These are phyloP conservation scores for Prunus dulcis DNA, from an alignment of 306 rosid genomes.

Conservation along the genomic window DNA sequence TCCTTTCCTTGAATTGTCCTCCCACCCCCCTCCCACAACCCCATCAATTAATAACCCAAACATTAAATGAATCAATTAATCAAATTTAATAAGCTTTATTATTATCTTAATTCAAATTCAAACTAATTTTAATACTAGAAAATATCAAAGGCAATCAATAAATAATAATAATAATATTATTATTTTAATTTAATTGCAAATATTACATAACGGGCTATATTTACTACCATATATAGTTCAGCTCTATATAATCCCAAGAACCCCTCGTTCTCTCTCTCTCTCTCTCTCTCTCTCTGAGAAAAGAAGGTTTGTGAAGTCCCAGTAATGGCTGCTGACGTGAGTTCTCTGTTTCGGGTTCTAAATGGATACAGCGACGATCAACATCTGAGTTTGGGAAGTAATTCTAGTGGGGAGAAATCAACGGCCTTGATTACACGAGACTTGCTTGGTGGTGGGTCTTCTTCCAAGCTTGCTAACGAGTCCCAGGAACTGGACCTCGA, in stretches of 20 bases:
- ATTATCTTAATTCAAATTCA: slow-evolving; percentile 23
- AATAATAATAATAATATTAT: not conserved
- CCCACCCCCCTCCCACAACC: slow-evolving; percentile 57
- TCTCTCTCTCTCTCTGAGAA: slow-evolving; percentile 19
- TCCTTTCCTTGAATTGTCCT: slow-evolving; percentile 57
- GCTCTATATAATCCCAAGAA: slow-evolving; percentile 27
- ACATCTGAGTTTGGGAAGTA: slow-evolving; percentile 59
- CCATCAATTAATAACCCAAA: slow-evolving; percentile 48
- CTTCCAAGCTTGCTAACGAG: slow-evolving; percentile 34
- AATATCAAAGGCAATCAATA: not conserved
- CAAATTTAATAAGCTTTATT: slow-evolving; percentile 28
- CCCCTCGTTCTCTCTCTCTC: slow-evolving; percentile 7
- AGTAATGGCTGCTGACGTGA: slow-evolving; percentile 87
- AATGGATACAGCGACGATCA: slow-evolving; percentile 69
- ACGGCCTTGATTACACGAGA: slow-evolving; percentile 82
- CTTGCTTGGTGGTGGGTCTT: slow-evolving; percentile 76
- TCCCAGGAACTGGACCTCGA: slow-evolving; percentile 97
- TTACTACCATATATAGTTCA: slow-evolving; percentile 38
- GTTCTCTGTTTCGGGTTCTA: slow-evolving; percentile 60
- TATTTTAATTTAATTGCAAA: not conserved
- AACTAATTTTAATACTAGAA: slow-evolving; percentile 4
- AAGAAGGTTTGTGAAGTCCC: not conserved
- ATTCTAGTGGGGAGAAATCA: slow-evolving; percentile 56
- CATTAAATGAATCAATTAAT: slow-evolving; percentile 55
- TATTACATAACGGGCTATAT: slow-evolving; percentile 38